phyloP scores from a whole-genome alignment of 352 stramenopile genomes.

The Globisporangium mamillatum region DNA sequence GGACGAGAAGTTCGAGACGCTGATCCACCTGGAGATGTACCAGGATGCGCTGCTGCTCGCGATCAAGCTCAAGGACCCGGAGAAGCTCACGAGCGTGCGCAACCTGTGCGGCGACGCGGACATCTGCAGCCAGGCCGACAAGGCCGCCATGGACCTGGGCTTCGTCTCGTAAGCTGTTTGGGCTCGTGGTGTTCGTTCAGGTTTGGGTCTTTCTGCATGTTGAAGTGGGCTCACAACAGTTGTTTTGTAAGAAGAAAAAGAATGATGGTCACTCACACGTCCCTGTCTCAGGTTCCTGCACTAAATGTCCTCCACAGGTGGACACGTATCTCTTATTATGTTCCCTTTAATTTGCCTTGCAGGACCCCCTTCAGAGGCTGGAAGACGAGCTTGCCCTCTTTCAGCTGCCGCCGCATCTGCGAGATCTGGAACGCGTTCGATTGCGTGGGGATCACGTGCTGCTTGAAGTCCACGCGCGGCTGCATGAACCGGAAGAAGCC shows the following conservation, averaged over 20 bases:
- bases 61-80: constrained; percentile 82
- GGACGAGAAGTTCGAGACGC: constrained; percentile 87
- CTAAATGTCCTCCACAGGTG: neutral
- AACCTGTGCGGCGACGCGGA: constrained; percentile 73
- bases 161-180: constrained; percentile 55
- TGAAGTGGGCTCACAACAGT: neutral
- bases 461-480: constrained; percentile 22
- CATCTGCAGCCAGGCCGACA: constrained; percentile 77
- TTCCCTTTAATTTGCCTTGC: constrained; percentile 2
- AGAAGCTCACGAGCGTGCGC: constrained; percentile 83
- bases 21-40: constrained; percentile 85
- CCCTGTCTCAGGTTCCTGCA: neutral
- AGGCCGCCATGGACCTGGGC: constrained; percentile 74
- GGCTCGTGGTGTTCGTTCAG: neutral
- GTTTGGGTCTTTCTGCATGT: neutral
- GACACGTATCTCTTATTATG: neutral
- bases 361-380: neutral
- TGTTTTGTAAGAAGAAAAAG: constrained; percentile 1
- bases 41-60: constrained; percentile 74
- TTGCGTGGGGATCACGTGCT: constrained; percentile 15
- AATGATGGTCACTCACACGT: neutral
- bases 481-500: constrained; percentile 43
- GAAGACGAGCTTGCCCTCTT: constrained; percentile 2
- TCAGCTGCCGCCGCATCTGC: constrained; percentile 9
- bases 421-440: constrained; percentile 12